Evolutionary conservation across 2,329 filamentous ascomycete genomes (phyloP), one percentile per base, ranked within the genome.

Genomic region (Verticillium dahliae): DNA sequence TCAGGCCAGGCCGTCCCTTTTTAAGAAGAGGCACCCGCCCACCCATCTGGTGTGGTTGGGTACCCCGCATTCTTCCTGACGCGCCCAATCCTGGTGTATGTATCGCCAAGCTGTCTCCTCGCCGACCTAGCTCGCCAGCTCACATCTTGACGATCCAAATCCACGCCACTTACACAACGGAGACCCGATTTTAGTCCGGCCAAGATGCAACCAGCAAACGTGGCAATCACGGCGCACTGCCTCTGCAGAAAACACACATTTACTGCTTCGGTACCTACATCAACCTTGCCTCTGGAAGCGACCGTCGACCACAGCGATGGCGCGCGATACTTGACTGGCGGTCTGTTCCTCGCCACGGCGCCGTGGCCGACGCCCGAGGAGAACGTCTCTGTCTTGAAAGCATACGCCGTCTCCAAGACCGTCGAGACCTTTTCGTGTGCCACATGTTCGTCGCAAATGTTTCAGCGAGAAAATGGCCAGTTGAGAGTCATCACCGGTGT

Each of bases 291-390:
- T 7, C 70, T 84, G 0, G 62, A 70, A 45, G 77, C 72, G 0
- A 68, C 69, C 6, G 72, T 70, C 62, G 84, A 81, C 66, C 81
- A 84, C 70, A 83, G 81, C 71, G 70, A 70, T 27, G 81, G 80
- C 2, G 83, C 81, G 66, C 76, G 81, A 1, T 79, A 77, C 60
- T 45, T 71, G 2, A 79, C 77, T 0, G 81, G 81, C 22, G 74
- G 69, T 4, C 69, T 81, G 22, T 79, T 79, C 69, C 72, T 69
- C 27, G 68, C 67, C 34, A 68, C 68, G n/a, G 60, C 69, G 1
- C 35, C 61, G 1, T 82, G 79, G 80, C 75, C 73, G 4, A 65
- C 69, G 56, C 18, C 45, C 1, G 63, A 62, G 6, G 63, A 68
- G 27, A 68, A 72, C 39, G 52, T 61, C 5, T 72, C 72, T 2